These are phyloP conservation scores for Pseudoperonospora humuli DNA, from an alignment of 352 stramenopile genomes.

Conservation along the genomic window DNA sequence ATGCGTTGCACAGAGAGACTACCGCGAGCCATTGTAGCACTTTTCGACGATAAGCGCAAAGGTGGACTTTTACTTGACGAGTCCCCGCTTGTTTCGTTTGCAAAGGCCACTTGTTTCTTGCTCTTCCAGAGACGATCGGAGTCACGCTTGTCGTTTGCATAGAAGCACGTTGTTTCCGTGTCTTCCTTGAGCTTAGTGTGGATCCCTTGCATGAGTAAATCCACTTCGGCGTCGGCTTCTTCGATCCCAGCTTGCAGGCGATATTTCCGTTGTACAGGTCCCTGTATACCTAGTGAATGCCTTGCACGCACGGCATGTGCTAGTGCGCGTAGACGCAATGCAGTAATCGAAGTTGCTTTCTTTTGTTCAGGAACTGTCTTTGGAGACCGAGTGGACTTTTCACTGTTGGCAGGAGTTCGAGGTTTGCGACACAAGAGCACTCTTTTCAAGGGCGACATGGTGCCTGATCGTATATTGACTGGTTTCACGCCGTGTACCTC, in stretches of 20 bases:
- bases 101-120: constrained; percentile 10
- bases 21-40: constrained; percentile 7
- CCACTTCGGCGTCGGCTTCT: constrained; percentile 32
- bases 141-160: no score
- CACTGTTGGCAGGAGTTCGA: constrained; percentile 2
- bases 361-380: constrained; percentile 4
- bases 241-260: constrained; percentile 28
- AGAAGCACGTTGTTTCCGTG: neutral
- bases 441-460: constrained; percentile 8
- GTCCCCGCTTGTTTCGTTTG: neutral
- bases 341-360: constrained; percentile 32
- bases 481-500: neutral
- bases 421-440: constrained; percentile 8
- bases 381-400: neutral
- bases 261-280: constrained; percentile 31
- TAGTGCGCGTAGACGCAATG: constrained; percentile 33
- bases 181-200: constrained; percentile 30
- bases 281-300: constrained; percentile 36
- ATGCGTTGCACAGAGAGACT: constrained; percentile 21
- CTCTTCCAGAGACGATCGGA: neutral
- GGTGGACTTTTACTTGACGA: neutral
- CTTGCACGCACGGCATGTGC: constrained; percentile 46
- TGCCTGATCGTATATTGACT: constrained; percentile 6
- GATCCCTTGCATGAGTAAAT: constrained; percentile 23
- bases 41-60: constrained; percentile 4